Evolutionary conservation across 176 grass and related monocot species (phyloP), one percentile per base, ranked within the genome.

Genomic region (Carex pumila): DNA sequence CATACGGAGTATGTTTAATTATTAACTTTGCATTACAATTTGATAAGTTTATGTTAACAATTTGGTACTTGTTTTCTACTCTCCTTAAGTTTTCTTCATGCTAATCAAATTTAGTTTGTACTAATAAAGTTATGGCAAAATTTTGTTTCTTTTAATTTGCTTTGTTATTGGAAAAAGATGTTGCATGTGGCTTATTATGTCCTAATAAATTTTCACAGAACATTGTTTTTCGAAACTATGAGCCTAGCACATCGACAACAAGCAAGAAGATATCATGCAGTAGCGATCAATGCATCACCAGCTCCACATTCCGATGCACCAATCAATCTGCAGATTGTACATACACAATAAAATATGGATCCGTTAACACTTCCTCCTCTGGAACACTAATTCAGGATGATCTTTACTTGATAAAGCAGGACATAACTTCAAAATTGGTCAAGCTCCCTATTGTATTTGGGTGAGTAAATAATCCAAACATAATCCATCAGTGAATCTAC

Each of bases 371-470:
- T 19, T 93, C 93, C 55, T 92, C 96, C 67, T 88, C 88, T 49
- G 96, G 96, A 7, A 85, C 88, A 57, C 71, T 98, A 47, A 88
- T 98, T 4, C 70, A 95, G 83, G 96, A 98, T 82, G 56, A 87
- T 41, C 22, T 99, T 45, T 84, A 95, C 88, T 80, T 99, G 52
- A 63, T 56, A 65, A 82, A 82, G 2, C 73, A 93, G 34, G 69
- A 29, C 2, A 50, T 8, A 7, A 39, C 12, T 25, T 36, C 82
- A 17, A n/a, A 85, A 34, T 9, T 71, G 30, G 12, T 95, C 80
- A 1, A 64, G 41, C 86, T 91, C 2, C n/a, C 81, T 55, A 60
- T 98, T 70, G 63, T 98, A 45, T 88, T 98, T 13, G 96, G 96
- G 25, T 25, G 25, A 25, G 25, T 25, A 25, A 74, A 53, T 50